phyloP scores from a whole-genome alignment of 148 eudicot species.

The Chenopodium album region DNA sequence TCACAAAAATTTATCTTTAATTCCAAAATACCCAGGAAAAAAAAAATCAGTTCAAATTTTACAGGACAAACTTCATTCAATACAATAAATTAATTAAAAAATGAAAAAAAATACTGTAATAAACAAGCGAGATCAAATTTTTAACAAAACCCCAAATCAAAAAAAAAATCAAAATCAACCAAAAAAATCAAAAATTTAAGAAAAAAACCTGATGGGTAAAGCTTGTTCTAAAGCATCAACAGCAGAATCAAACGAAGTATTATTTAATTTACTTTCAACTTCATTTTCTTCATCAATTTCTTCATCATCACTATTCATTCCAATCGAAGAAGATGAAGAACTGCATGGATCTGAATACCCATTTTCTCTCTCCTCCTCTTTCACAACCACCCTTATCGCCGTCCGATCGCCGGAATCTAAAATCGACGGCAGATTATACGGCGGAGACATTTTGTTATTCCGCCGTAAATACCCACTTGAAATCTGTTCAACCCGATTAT shows the following conservation, averaged over 20 bases:
- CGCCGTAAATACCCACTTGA: constrained; percentile 26
- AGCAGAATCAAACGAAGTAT: constrained; percentile 41
- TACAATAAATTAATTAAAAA: too few species aligned
- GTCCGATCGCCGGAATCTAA: constrained; percentile 29
- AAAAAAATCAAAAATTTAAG: neutral
- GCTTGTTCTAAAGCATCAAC: constrained; percentile 61
- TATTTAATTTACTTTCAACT: constrained; percentile 52
- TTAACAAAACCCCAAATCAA: neutral
- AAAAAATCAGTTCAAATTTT: neutral
- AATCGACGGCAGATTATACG: constrained; percentile 14
- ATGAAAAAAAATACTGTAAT: neutral
- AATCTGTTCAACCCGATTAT: constrained; percentile 18
- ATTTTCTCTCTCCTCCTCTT: constrained; percentile 23
- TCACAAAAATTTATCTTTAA: neutral
- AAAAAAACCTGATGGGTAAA: constrained; percentile 58
- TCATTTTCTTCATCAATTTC: constrained; percentile 35
- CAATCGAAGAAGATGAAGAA: constrained; percentile 64
- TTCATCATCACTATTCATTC: constrained; percentile 59
- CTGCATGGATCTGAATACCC: constrained; percentile 16
- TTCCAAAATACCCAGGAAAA: neutral
- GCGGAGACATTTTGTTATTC: neutral
- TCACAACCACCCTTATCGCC: constrained; percentile 18
- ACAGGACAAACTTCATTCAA: neutral
- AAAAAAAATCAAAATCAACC: neutral
- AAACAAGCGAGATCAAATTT: neutral